Evolutionary conservation across 2,329 filamentous ascomycete genomes (phyloP), one percentile per base, ranked within the genome.

Genomic region (Curvularia sp.): DNA sequence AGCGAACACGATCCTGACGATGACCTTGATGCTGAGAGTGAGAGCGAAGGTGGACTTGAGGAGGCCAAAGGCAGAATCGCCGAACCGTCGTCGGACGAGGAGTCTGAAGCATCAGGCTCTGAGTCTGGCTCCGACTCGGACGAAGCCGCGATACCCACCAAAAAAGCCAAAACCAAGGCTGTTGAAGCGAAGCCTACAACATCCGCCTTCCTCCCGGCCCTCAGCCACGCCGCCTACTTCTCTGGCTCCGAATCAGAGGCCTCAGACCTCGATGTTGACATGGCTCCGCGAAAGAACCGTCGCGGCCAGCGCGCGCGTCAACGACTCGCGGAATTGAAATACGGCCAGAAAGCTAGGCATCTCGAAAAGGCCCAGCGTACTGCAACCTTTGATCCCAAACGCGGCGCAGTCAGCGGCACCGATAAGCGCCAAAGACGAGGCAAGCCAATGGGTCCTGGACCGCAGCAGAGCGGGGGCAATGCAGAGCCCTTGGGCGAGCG

Each of bases 301-400:
- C 83, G 87, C 47, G 91, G 91, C 3, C 91, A 96, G 77, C 85
- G 88, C 43, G 90, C 89, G n/a, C 86, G 91, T 8, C 89, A 91
- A 72, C 86, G 88, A 24, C 89, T 95, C 58, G 90, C 88, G 81
- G 91, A 94, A 79, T 89, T 91, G 79, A 94, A 93, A 72, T 94
- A 84, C 74, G 90, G 90, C 49, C 81, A 83, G 13, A 83, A 85
- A 61, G 92, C 91, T 1, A 90, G 88, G 66, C 90, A 93, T 69
- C 49, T 88, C 3, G 75, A 88, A 43, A 81, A 82, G 10, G 71
- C 71, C 35, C 77, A 71, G 8, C 64, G 82, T 43, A 82, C 86
- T 65, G 75, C 77, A 35, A 86, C 84, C 1, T 88, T 86, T 85
- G 86, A 88, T 75, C 65, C 80, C 5, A 83, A 84, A 58, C 77